phyloP scores from a whole-genome alignment of 352 stramenopile species.

The Phytophthora ramorum region DNA sequence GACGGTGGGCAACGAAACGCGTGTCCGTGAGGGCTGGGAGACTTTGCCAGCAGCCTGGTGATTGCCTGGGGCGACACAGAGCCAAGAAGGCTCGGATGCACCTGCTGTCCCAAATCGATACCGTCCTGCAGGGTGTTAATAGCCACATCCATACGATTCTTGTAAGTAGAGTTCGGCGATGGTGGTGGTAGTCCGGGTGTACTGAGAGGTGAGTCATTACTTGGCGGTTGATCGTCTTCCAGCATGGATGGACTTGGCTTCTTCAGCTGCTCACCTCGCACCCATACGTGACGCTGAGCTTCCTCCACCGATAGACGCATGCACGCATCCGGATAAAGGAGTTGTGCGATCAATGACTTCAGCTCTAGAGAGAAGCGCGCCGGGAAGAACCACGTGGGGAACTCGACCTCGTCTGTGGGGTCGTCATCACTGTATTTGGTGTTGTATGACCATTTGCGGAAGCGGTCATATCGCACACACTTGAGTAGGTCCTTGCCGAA shows the following conservation, averaged over 20 bases:
- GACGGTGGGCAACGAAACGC: constrained; percentile 49
- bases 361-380: constrained; percentile 76
- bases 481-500: constrained; percentile 96
- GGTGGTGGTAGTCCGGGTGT: constrained; percentile 13
- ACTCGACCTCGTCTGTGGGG: constrained; percentile 63
- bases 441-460: constrained; percentile 92
- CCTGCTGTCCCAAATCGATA: constrained; percentile 47
- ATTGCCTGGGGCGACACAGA: constrained; percentile 39
- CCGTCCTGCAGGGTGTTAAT: constrained; percentile 49
- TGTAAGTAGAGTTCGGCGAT: constrained; percentile 28
- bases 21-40: constrained; percentile 29
- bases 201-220: constrained; percentile 19
- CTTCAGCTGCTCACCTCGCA: constrained; percentile 56
- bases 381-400: constrained; percentile 88
- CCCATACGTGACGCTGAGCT: constrained; percentile 75
- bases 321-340: constrained; percentile 83
- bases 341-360: constrained; percentile 78
- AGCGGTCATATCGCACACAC: constrained; percentile 95
- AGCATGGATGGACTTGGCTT: constrained; percentile 31
- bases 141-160: constrained; percentile 43
- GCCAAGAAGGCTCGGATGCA: constrained; percentile 35
- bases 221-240: constrained; percentile 33
- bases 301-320: constrained; percentile 84
- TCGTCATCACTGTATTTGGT: constrained; percentile 88
- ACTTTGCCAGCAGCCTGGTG: constrained; percentile 34